Percentiles rank a stretch among this genome's conserved stretches.
phyloP scores from a whole-genome alignment of 1,139 yeast genomes.

The Kluyveromyces sp. region DNA sequence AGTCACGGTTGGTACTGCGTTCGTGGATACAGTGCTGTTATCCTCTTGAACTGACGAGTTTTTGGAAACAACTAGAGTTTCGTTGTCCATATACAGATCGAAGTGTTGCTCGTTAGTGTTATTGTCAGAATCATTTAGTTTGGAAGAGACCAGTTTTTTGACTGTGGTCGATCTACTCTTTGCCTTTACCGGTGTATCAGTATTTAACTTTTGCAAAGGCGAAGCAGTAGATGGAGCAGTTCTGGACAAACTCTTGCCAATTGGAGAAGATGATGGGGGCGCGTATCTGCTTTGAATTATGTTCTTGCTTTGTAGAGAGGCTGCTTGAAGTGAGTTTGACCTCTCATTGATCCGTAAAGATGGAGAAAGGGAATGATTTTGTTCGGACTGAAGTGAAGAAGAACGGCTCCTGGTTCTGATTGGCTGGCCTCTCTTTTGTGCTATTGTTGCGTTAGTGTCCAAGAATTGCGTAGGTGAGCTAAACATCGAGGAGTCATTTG shows the following conservation, averaged over 20 bases:
- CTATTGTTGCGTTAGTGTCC: neutral
- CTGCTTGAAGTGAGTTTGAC: constrained; percentile 28
- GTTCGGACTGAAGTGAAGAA: constrained; percentile 25
- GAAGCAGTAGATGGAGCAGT: no score
- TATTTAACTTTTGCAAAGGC: neutral
- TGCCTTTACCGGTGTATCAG: neutral
- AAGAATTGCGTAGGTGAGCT: constrained; percentile 1
- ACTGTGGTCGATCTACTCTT: neutral
- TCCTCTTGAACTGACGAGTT: neutral
- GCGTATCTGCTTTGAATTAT: constrained; percentile 23
- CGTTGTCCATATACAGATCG: constrained; percentile 2
- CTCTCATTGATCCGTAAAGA: constrained; percentile 11
- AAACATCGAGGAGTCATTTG: constrained; percentile 6
- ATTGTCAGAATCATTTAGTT: constrained; percentile 1
- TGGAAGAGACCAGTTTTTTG: neutral
- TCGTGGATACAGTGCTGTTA: neutral
- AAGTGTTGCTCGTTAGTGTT: constrained; percentile 1
- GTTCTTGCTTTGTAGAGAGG: constrained; percentile 23
- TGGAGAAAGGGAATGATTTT: neutral
- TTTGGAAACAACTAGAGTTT: constrained; percentile 1
- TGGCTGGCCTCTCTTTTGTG: constrained; percentile 5
- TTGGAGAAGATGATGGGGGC: constrained; percentile 4
- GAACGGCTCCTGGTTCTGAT: constrained; percentile 17
- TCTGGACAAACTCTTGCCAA: neutral
- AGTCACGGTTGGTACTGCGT: neutral